phyloP scores from a whole-genome alignment of 1,139 yeast genomes.

The Zygosaccharomyces sapae region DNA sequence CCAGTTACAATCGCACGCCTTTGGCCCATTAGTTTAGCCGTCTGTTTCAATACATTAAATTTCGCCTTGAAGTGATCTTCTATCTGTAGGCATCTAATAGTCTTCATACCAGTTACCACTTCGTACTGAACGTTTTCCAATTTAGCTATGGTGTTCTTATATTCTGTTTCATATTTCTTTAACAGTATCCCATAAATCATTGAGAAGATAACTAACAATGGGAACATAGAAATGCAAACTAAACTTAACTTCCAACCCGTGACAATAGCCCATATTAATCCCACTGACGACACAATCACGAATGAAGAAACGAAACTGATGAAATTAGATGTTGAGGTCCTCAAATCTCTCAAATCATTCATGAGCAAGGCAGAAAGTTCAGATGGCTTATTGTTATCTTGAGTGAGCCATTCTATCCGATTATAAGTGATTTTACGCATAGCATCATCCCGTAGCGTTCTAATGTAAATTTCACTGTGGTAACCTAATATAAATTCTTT shows the following conservation, averaged over 20 bases:
- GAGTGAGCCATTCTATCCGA: constrained; percentile 52
- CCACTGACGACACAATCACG: constrained; percentile 50
- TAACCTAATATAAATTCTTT: constrained; percentile 50
- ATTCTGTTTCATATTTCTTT: constrained; percentile 52
- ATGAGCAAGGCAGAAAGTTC: constrained; percentile 63
- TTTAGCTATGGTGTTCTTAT: constrained; percentile 53
- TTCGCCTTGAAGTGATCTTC: constrained; percentile 44
- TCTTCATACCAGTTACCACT: constrained; percentile 53
- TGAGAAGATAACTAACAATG: constrained; percentile 52
- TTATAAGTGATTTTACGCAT: constrained; percentile 51
- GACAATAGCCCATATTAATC: constrained; percentile 70
- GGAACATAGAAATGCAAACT: constrained; percentile 73
- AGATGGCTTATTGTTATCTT: constrained; percentile 43
- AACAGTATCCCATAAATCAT: constrained; percentile 49
- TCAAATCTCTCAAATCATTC: constrained; percentile 76
- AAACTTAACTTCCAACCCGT: constrained; percentile 86
- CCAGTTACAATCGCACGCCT: constrained; percentile 51
- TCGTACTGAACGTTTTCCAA: constrained; percentile 58
- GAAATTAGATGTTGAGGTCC: constrained; percentile 60
- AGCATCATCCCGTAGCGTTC: constrained; percentile 47
- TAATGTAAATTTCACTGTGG: constrained; percentile 68
- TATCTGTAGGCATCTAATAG: constrained; percentile 57
- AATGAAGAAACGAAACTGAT: constrained; percentile 53
- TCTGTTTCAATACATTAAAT: constrained; percentile 37
- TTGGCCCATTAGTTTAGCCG: constrained; percentile 39